phyloP scores from a whole-genome alignment of 1,284 basidiomycete genomes.

The Gomphus bonarii region DNA sequence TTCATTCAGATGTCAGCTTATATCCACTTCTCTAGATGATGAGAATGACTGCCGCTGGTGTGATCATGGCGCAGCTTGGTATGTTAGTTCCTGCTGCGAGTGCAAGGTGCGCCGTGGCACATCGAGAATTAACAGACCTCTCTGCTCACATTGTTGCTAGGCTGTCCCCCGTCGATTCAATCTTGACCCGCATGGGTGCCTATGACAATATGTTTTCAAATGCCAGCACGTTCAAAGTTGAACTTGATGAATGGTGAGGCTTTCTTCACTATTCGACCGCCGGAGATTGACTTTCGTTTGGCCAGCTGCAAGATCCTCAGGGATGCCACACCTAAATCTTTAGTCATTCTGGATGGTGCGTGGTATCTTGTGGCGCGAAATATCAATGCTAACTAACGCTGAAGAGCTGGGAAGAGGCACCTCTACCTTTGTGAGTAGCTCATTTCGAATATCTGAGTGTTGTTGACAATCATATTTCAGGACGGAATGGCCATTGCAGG shows the following conservation, averaged over 20 bases:
- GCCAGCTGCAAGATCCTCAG: slow-evolving; percentile 81
- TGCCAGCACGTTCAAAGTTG: slow-evolving; percentile 93
- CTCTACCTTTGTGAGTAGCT: slow-evolving; percentile 60
- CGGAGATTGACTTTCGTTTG: background rate
- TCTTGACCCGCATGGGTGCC: slow-evolving; percentile 97
- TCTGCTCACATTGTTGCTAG: slow-evolving; percentile 26
- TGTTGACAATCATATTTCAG: slow-evolving; percentile 30
- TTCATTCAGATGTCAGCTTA: background rate
- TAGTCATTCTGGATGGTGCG: slow-evolving; percentile 91
- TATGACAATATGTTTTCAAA: slow-evolving; percentile 97
- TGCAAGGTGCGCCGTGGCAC: slow-evolving; percentile 47
- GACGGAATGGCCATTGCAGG: slow-evolving; percentile 95
- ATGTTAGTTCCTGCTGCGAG: slow-evolving; percentile 88
- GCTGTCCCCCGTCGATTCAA: slow-evolving; percentile 84
- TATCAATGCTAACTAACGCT: slow-evolving; percentile 11
- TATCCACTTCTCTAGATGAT: slow-evolving; percentile 43
- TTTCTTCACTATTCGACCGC: background rate
- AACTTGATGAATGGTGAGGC: slow-evolving; percentile 82
- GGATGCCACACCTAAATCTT: slow-evolving; percentile 82
- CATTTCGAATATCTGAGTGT: background rate
- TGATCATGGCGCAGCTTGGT: slow-evolving; percentile 98
- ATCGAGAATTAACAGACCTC: background rate
- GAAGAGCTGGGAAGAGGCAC: slow-evolving; percentile 84
- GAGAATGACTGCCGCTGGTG: slow-evolving; percentile 93
- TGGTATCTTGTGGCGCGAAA: background rate